Conservation (phyloP, 1,139 yeast genomes). For the Blastobotrys malaysiensis region DNA sequence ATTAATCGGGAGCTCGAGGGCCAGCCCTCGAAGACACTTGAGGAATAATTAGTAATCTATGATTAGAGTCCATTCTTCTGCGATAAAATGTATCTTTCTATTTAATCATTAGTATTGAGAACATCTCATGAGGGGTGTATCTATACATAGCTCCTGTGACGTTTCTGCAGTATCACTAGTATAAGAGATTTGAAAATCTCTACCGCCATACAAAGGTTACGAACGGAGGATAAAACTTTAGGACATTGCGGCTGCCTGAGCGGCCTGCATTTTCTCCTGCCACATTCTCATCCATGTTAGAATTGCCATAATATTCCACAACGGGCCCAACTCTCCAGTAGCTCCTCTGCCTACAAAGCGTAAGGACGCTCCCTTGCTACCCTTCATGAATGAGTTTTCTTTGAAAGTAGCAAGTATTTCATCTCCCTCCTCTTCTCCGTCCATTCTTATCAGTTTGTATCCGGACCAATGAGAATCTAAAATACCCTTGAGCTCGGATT, state of each 20-base stretch:
- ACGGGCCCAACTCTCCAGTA: not conserved
- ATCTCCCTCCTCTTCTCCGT: not conserved
- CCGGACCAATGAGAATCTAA: not conserved
- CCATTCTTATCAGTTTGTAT: not conserved
- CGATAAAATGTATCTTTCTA: too few relatives aligned
- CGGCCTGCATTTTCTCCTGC: not conserved
- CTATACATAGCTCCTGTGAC: too few relatives aligned
- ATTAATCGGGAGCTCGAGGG: too few relatives aligned
- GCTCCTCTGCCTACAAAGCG: not conserved
- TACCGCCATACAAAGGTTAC: too few relatives aligned
- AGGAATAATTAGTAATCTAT: too few relatives aligned
- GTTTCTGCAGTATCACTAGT: too few relatives aligned
- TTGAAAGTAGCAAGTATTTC: not conserved
- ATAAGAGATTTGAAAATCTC: too few relatives aligned
- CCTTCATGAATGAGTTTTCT: not conserved
- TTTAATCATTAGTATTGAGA: too few relatives aligned
- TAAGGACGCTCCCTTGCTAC: not conserved
- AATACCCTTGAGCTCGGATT: not conserved
- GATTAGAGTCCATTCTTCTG: too few relatives aligned
- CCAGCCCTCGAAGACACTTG: too few relatives aligned
- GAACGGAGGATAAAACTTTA: too few relatives aligned
- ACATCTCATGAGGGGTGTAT: too few relatives aligned
- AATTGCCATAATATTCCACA: not conserved
- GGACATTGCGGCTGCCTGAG: not conserved
- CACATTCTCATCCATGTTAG: not conserved